These are phyloP conservation scores for Leishmania arabica DNA, from an alignment of 208 protist genomes.

Conservation along the genomic window DNA sequence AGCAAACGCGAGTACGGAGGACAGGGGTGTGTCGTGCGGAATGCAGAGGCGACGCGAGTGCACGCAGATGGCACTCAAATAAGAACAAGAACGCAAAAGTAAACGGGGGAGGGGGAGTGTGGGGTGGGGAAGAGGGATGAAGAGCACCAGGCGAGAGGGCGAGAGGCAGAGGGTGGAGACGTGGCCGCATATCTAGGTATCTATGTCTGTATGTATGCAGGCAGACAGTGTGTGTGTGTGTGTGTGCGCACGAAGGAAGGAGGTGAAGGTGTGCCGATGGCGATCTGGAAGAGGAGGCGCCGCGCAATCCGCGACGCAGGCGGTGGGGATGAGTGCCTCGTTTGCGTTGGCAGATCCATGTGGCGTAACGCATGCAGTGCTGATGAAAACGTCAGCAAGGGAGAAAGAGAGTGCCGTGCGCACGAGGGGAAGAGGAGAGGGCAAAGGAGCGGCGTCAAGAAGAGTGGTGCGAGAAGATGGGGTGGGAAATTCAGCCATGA, in stretches of 20 bases:
- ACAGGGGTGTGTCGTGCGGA: not conserved
- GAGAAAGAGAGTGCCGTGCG: not conserved
- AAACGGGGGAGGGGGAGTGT: not conserved
- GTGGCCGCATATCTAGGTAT: not conserved
- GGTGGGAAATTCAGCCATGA: not conserved
- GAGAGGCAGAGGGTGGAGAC: slow-evolving; percentile 8
- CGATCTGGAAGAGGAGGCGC: not conserved
- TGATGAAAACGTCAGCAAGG: not conserved
- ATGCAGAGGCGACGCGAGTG: not conserved
- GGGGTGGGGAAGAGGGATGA: not conserved
- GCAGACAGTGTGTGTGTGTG: too few relatives aligned
- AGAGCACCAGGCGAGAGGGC: too few relatives aligned
- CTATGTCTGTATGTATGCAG: not conserved
- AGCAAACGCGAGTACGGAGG: not conserved
- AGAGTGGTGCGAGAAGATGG: not conserved
- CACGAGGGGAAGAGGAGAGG: slow-evolving; percentile 18
- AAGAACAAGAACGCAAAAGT: not conserved
- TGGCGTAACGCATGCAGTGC: not conserved
- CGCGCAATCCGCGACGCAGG: too few relatives aligned
- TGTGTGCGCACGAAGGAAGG: not conserved
- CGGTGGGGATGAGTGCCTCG: not conserved
- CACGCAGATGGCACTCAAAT: not conserved
- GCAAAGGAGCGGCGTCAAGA: not conserved
- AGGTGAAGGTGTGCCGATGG: not conserved
- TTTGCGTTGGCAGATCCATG: not conserved